phyloP scores from a whole-genome alignment of 306 rosid species.

The Medicago truncatula region DNA sequence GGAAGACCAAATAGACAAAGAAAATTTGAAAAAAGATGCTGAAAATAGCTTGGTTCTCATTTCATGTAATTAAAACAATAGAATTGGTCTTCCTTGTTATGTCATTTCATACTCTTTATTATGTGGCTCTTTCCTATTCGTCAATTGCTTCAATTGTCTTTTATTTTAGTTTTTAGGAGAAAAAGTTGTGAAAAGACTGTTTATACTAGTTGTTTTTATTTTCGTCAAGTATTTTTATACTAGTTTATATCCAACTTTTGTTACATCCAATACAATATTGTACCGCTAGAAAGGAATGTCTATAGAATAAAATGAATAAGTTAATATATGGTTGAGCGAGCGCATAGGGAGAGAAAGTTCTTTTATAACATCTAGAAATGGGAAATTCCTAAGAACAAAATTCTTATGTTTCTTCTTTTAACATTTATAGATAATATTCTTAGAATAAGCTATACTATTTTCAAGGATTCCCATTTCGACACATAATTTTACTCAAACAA shows the following conservation, averaged over 20 bases:
- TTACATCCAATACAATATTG: no score
- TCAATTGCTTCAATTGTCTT: no score
- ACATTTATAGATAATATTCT: conserved; percentile 13
- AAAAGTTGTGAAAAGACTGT: no score
- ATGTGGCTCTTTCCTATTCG: no score
- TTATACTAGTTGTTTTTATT: not conserved
- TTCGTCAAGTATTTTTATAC: no score
- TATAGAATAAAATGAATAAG: not conserved
- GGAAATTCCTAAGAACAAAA: not conserved
- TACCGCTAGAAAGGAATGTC: not conserved
- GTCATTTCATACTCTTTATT: conserved; percentile 24
- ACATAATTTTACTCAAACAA: not conserved
- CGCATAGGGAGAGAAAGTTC: not conserved
- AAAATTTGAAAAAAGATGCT: not conserved
- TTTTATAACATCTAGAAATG: not conserved
- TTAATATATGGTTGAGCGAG: not conserved
- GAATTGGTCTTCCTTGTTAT: conserved; percentile 56
- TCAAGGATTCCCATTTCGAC: conserved; percentile 3
- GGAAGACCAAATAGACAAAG: not conserved
- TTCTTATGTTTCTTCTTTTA: not conserved
- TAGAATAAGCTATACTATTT: not conserved
- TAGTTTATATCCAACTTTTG: no score
- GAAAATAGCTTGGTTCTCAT: conserved; percentile 2
- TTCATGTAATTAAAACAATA: conserved; percentile 26
- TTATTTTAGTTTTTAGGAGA: no score